A percentile compares a stretch with the other conserved stretches of the same genome.
These are phyloP conservation scores for Tricholoma hemisulphureum DNA, from an alignment of 768 basidiomycete genomes.

Conservation along the genomic window DNA sequence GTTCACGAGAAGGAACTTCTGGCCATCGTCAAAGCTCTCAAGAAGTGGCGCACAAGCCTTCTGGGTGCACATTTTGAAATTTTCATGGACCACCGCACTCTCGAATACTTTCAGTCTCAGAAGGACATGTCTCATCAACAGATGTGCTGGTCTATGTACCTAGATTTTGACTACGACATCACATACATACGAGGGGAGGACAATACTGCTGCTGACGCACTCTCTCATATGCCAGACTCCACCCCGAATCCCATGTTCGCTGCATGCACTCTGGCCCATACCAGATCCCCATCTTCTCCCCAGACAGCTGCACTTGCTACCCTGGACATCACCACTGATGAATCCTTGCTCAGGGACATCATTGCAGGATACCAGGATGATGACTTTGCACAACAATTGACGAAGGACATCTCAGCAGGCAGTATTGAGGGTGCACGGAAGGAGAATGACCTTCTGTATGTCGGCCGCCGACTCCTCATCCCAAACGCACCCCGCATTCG, in stretches of 20 bases:
- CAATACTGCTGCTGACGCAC: constrained; percentile 31
- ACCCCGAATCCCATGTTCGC: background rate
- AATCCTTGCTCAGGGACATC: background rate
- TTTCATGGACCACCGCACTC: constrained; percentile 32
- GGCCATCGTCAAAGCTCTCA: constrained; percentile 26
- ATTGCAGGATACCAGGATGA: background rate
- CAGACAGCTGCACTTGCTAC: background rate
- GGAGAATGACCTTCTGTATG: background rate
- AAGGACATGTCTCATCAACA: constrained; percentile 11
- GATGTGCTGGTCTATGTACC: constrained; percentile 40
- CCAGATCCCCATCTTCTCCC: background rate
- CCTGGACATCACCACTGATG: background rate
- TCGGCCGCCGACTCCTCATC: background rate
- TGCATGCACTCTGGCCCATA: constrained; percentile 5
- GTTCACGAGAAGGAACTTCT: constrained; percentile 34
- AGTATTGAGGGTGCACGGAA: background rate
- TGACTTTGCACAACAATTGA: background rate
- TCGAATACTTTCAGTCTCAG: constrained; percentile 26
- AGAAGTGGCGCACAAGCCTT: constrained; percentile 21
- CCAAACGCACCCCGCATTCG: background rate
- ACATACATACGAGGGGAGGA: constrained; percentile 30
- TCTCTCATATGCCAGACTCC: constrained; percentile 25
- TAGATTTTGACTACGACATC: constrained; percentile 32
- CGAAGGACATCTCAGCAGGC: background rate
- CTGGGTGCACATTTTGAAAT: constrained; percentile 18